Conservation (phyloP, 129 eudicot genomes). For the Deinandra increscens region DNA sequence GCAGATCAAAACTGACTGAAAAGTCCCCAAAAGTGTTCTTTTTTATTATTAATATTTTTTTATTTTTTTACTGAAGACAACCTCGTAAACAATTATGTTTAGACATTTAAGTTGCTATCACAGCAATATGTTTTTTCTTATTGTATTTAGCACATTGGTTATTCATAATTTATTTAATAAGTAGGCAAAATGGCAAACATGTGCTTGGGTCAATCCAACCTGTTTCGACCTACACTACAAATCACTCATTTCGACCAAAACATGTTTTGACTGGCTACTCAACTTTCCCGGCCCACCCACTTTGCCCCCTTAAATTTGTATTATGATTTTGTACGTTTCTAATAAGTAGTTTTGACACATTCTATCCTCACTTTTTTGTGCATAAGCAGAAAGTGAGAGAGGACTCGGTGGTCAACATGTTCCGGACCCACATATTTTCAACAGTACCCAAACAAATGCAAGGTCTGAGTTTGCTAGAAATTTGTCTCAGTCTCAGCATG, state of each 20-base stretch:
- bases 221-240: background rate
- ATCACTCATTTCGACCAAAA: background rate
- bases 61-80: background rate
- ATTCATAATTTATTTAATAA: background rate
- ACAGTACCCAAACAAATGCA: conserved; percentile 43
- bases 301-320: conserved; percentile 1
- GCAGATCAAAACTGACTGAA: background rate
- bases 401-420: conserved; percentile 49
- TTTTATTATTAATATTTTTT: no score
- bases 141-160: background rate
- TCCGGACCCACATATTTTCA: conserved; percentile 54
- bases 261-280: background rate
- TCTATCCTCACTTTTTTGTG: conserved; percentile 14
- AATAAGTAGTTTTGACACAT: conserved; percentile 1
- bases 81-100: background rate
- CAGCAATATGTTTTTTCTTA: background rate
- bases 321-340: background rate
- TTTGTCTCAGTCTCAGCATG: conserved; percentile 48
- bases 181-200: background rate
- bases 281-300: background rate
- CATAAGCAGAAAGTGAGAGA: conserved; percentile 60
- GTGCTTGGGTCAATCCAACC: background rate
- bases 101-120: background rate
- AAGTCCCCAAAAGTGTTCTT: background rate
- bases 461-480: conserved; percentile 58